Conservation (phyloP, 768 basidiomycete species). For the Daedalea quercina region DNA sequence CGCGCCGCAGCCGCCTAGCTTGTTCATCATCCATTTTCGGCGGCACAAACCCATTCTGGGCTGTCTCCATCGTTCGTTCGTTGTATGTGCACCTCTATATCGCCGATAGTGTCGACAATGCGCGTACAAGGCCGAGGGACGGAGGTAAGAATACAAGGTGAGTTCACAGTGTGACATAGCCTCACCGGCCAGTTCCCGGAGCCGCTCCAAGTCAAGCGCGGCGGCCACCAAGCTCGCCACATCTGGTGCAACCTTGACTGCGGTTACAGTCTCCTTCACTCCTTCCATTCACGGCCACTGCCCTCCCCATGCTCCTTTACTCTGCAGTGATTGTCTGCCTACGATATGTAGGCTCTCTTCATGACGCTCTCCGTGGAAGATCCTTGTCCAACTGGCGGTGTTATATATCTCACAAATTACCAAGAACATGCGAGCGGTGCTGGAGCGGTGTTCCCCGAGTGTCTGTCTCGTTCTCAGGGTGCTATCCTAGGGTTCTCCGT, state of each 20-base stretch:
- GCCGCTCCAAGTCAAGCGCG: background rate
- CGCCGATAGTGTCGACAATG: background rate
- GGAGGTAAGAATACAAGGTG: background rate
- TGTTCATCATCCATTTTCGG: conserved; percentile 44
- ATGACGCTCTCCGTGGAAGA: no score
- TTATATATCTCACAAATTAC: no score
- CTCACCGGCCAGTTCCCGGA: background rate
- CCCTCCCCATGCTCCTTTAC: background rate
- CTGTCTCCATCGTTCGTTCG: conserved; percentile 7
- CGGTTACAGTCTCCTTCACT: no score
- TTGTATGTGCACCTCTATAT: background rate
- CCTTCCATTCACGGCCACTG: background rate
- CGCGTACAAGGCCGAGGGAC: background rate
- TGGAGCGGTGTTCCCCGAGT: no score
- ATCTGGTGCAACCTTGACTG: background rate
- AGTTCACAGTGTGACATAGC: background rate
- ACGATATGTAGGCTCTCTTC: no score
- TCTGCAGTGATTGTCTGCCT: no score
- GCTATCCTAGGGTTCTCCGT: no score
- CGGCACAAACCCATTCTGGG: conserved; percentile 6
- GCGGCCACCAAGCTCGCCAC: background rate
- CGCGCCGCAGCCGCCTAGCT: conserved; percentile 48
- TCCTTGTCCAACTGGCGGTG: no score
- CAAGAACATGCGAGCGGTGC: no score
- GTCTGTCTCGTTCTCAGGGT: no score